A percentile compares a stretch with the other conserved stretches of the same genome.
Evolutionary conservation across 306 rosid genomes (phyloP).

Genomic region (Fagus crenata): DNA sequence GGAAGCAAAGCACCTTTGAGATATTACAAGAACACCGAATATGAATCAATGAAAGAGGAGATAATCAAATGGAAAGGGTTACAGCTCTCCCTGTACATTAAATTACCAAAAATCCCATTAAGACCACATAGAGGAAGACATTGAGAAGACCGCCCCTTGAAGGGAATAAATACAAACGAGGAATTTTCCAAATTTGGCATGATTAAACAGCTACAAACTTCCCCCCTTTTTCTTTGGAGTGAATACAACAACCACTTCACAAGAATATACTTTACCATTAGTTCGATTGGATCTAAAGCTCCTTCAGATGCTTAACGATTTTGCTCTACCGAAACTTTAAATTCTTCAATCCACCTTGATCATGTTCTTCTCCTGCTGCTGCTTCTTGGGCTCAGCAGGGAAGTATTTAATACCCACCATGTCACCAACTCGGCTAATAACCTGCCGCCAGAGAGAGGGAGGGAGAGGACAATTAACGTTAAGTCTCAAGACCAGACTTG

Average conservation of each 20-base stretch:
- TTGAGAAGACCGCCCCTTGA: background rate
- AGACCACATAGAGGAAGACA: background rate
- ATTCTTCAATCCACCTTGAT: slow-evolving; percentile 31
- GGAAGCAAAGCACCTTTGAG: background rate
- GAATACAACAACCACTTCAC: background rate
- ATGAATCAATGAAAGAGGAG: background rate
- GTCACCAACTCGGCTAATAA: slow-evolving; percentile 76
- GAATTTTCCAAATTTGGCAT: background rate
- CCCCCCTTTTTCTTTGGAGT: background rate
- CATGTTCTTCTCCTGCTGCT: slow-evolving; percentile 23
- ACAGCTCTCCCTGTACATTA: background rate
- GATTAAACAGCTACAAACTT: background rate
- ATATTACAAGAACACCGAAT: background rate
- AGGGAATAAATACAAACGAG: background rate
- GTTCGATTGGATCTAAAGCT: background rate
- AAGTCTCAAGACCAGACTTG: background rate
- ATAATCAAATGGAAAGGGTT: background rate
- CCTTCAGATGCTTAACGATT: background rate
- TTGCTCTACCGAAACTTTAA: background rate
- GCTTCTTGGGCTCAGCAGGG: slow-evolving; percentile 73
- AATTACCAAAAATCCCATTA: background rate
- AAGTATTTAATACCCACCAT: slow-evolving; percentile 84
- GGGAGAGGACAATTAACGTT: background rate
- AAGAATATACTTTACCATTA: background rate
- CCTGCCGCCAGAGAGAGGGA: slow-evolving; percentile 40